These are phyloP conservation scores for Geranium brycei DNA, from an alignment of 345 rosid genomes.

Conservation along the genomic window DNA sequence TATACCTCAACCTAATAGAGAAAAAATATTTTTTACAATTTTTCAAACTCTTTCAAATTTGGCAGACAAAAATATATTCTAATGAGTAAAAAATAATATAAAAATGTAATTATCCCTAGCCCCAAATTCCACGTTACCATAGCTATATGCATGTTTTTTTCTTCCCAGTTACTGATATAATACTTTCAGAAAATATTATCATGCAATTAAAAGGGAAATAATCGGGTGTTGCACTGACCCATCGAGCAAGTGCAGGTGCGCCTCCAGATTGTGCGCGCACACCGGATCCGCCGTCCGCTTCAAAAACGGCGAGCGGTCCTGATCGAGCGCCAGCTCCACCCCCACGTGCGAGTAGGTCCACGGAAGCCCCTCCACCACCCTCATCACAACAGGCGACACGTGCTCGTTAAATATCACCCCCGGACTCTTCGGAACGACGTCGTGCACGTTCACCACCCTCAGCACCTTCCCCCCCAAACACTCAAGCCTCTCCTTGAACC, in stretches of 20 bases:
- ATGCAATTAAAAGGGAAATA: too few relatives aligned
- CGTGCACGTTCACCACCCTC: conserved; percentile 63
- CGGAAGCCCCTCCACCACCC: conserved; percentile 42
- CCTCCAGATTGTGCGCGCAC: conserved; percentile 66
- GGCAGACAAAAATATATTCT: too few relatives aligned
- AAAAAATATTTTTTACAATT: too few relatives aligned
- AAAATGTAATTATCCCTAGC: too few relatives aligned
- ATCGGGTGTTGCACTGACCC: conserved; percentile 40
- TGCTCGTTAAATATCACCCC: conserved; percentile 61
- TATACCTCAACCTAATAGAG: too few relatives aligned
- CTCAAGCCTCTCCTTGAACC: conserved; percentile 54
- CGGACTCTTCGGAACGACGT: conserved; percentile 57
- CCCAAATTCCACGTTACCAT: too few relatives aligned
- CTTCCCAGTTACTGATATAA: too few relatives aligned
- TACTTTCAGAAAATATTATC: too few relatives aligned
- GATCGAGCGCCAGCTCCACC: conserved; percentile 54
- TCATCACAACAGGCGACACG: conserved; percentile 29
- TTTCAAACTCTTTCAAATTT: too few relatives aligned
- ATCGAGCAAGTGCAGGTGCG: conserved; percentile 64
- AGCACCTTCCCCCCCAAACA: conserved; percentile 50
- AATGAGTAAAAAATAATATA: too few relatives aligned
- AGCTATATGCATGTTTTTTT: too few relatives aligned
- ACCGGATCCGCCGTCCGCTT: conserved; percentile 34
- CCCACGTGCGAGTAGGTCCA: conserved; percentile 83
- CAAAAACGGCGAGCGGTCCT: conserved; percentile 56